A percentile compares a stretch with the other conserved stretches of the same genome.
These are phyloP conservation scores for Daldinia childiae DNA, from an alignment of 495 filamentous ascomycete species.

Conservation along the genomic window DNA sequence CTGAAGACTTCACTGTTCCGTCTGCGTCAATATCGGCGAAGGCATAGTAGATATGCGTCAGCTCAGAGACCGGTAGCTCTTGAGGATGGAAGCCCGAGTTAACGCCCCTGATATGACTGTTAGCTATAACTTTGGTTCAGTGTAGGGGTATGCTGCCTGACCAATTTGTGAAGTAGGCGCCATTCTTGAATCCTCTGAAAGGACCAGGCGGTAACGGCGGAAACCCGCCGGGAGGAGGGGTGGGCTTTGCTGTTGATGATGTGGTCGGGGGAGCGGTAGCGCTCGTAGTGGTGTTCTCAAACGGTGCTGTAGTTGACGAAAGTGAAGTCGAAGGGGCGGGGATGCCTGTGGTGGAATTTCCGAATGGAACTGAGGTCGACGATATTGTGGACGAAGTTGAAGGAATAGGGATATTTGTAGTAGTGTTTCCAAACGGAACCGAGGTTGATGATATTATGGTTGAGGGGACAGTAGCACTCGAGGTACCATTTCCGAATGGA, in stretches of 20 bases:
- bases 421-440: neutral
- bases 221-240: neutral
- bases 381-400: conserved; percentile 1
- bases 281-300: neutral
- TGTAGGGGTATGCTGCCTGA: conserved; percentile 20
- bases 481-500: conserved; percentile 7
- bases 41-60: conserved; percentile 88
- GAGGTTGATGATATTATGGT: conserved; percentile 1
- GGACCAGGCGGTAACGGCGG: conserved; percentile 36
- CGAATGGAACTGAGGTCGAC: neutral
- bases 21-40: conserved; percentile 61
- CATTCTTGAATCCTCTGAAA: conserved; percentile 49
- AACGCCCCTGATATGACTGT: conserved; percentile 27
- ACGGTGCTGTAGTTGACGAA: neutral
- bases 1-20: conserved; percentile 41
- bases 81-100: conserved; percentile 63
- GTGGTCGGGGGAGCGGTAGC: neutral
- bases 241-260: conserved; percentile 29
- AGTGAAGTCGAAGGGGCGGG: neutral
- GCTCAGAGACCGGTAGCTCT: conserved; percentile 83
- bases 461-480: conserved; percentile 2
- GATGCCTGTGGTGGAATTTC: neutral
- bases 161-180: conserved; percentile 61
- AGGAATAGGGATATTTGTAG: conserved; percentile 4
- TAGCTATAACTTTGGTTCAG: conserved; percentile 3